A percentile compares a stretch with the other conserved stretches of the same genome.
Evolutionary conservation across 1,284 basidiomycete genomes (phyloP).

Genomic region (Apiotrichum sp.): DNA sequence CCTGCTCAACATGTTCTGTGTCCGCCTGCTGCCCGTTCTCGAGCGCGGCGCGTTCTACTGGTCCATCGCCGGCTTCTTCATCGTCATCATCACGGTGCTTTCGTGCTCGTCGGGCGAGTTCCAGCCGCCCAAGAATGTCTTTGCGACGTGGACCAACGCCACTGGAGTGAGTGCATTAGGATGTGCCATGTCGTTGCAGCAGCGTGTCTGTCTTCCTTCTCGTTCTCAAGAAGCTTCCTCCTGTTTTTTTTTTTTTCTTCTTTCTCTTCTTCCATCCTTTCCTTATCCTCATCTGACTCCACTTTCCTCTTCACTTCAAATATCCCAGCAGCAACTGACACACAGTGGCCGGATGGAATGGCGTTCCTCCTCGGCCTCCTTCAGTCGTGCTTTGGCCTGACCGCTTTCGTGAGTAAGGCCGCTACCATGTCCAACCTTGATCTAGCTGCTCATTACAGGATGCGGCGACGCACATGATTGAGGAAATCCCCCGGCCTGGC

Average conservation of each 20-base stretch:
- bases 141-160: conserved; percentile 41
- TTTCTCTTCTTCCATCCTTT: too few relatives aligned
- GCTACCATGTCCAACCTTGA: too few relatives aligned
- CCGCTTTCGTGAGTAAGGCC: conserved; percentile 21
- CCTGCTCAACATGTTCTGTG: conserved; percentile 32
- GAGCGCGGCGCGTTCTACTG: conserved; percentile 35
- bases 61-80: conserved; percentile 40
- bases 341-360: conserved; percentile 45
- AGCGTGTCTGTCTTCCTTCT: too few relatives aligned
- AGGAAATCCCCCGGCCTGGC: conserved; percentile 23
- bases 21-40: conserved; percentile 29
- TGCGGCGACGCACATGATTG: conserved; percentile 25
- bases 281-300: too few relatives aligned
- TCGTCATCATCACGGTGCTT: conserved; percentile 44
- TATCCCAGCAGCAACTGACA: too few relatives aligned
- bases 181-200: background rate
- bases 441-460: conserved; percentile 4
- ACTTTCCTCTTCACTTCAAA: too few relatives aligned
- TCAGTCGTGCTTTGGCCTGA: conserved; percentile 45
- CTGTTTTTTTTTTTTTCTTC: too few relatives aligned
- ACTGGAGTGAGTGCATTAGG: conserved; percentile 29
- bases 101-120: conserved; percentile 37
- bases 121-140: conserved; percentile 44
- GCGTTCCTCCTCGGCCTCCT: conserved; percentile 48
- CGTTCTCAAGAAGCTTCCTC: too few relatives aligned